Conservation (phyloP, 2,329 filamentous ascomycete species). For the Apiospora malaysiana region DNA sequence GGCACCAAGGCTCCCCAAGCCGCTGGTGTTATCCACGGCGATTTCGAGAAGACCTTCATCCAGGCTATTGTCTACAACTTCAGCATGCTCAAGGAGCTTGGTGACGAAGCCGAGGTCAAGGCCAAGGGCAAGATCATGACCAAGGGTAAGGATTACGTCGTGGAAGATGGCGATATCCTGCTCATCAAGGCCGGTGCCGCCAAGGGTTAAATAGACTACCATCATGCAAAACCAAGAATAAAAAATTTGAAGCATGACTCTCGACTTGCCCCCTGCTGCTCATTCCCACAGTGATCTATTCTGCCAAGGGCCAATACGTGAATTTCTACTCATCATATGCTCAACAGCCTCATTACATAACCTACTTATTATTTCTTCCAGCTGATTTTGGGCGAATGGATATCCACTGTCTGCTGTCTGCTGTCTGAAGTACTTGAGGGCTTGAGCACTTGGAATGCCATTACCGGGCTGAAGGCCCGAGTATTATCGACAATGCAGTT, state of each 20-base stretch:
- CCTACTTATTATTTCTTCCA: no score
- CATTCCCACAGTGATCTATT: background rate
- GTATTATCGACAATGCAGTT: no score
- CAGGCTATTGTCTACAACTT: slow-evolving; percentile 96
- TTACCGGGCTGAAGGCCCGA: no score
- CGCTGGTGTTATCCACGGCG: slow-evolving; percentile 95
- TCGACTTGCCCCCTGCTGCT: background rate
- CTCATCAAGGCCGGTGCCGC: slow-evolving; percentile 90
- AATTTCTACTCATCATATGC: no score
- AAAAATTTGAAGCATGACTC: background rate
- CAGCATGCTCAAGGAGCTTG: slow-evolving; percentile 77
- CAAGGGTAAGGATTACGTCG: slow-evolving; percentile 96
- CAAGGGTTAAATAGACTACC: slow-evolving; percentile 59
- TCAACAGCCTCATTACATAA: no score
- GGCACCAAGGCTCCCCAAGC: slow-evolving; percentile 98
- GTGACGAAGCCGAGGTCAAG: slow-evolving; percentile 88
- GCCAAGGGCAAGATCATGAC: slow-evolving; percentile 96
- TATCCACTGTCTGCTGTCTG: no score
- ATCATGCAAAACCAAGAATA: slow-evolving; percentile 13
- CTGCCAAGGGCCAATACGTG: no score
- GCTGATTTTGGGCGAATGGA: no score
- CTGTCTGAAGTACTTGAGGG: no score
- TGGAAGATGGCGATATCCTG: slow-evolving; percentile 81
- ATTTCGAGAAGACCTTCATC: slow-evolving; percentile 99
- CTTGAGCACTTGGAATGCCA: no score